phyloP scores from a whole-genome alignment of 179 eudicot genomes.

The Silene coronaria region DNA sequence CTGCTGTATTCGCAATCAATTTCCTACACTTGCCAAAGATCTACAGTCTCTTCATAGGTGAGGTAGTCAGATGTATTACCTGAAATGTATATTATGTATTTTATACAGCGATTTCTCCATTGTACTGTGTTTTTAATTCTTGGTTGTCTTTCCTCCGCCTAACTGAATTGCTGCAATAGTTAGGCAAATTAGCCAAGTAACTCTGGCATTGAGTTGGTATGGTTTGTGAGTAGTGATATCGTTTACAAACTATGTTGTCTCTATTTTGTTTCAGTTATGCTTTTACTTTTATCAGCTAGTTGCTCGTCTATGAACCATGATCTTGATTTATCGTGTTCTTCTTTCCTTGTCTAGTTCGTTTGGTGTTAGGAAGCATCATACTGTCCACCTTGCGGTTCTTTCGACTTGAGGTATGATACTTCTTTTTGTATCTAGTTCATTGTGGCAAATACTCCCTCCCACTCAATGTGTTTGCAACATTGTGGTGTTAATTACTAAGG shows the following conservation, averaged over 20 bases:
- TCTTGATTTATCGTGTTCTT: constrained; percentile 4
- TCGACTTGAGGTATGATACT: constrained; percentile 60
- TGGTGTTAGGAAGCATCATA: constrained; percentile 67
- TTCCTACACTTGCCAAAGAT: constrained; percentile 65
- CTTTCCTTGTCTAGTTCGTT: constrained; percentile 49
- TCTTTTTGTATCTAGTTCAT: background rate
- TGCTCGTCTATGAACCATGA: background rate
- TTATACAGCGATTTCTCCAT: background rate
- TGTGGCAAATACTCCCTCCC: background rate
- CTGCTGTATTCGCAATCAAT: constrained; percentile 42
- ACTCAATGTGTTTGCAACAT: no score
- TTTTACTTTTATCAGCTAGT: constrained; percentile 3
- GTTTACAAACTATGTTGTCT: background rate
- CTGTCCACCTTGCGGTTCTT: constrained; percentile 66
- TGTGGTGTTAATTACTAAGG: no score
- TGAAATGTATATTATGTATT: background rate
- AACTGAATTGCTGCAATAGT: background rate
- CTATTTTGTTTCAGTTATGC: background rate
- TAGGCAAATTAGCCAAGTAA: background rate
- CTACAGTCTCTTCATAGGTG: constrained; percentile 68
- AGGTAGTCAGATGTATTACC: constrained; percentile 17
- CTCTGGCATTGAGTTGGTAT: constrained; percentile 11
- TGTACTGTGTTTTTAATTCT: background rate
- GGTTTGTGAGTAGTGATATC: background rate
- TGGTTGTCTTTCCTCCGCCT: background rate